phyloP scores from a whole-genome alignment of 1,139 yeast species.

The Protomyces macrosporus region DNA sequence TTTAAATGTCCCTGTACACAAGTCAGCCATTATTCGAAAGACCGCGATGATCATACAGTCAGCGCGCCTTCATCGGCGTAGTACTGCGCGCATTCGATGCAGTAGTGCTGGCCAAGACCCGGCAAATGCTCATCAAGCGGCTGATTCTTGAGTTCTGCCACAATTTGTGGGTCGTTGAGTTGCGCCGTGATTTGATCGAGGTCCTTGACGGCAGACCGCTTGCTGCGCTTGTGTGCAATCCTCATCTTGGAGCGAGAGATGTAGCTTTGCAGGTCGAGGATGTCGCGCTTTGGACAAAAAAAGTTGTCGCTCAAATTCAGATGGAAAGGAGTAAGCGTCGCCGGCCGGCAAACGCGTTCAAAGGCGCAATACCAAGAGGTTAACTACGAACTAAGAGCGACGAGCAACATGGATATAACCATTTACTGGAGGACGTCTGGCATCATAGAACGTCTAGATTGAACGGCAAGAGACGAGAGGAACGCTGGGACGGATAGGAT shows the following conservation, averaged over 20 bases:
- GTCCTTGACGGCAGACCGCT: constrained; percentile 18
- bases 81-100: constrained; percentile 90
- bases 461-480: too few species aligned
- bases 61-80: constrained; percentile 73
- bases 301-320: background rate
- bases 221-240: background rate
- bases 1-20: constrained; percentile 40
- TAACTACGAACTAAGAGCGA: too few species aligned
- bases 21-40: constrained; percentile 66
- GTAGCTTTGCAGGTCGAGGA: background rate
- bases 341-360: too few species aligned
- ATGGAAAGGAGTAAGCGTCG: background rate
- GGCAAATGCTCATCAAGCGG: constrained; percentile 84
- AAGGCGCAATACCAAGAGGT: too few species aligned
- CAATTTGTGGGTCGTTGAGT: constrained; percentile 57
- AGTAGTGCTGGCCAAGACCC: constrained; percentile 90
- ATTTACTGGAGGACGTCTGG: too few species aligned
- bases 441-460: too few species aligned
- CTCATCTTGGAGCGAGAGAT: background rate
- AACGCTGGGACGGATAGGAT: too few species aligned
- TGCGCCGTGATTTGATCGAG: constrained; percentile 78
- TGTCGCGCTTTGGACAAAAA: background rate
- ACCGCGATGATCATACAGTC: constrained; percentile 56
- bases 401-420: too few species aligned
- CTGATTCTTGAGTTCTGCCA: constrained; percentile 64